Evolutionary conservation across 306 rosid species (phyloP), one percentile per base, ranked within the genome.

Genomic region (Acacia confusa): DNA sequence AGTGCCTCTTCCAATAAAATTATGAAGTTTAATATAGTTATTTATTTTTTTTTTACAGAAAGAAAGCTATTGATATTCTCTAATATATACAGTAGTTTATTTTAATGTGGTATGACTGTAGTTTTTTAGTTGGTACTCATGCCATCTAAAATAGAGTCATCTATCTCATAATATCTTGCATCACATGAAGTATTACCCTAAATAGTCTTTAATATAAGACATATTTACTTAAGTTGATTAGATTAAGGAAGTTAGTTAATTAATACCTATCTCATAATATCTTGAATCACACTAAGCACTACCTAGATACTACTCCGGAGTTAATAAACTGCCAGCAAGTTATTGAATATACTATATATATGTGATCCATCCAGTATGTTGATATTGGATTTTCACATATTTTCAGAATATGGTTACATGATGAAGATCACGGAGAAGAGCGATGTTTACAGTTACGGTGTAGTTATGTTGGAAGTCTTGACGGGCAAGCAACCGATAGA

Each of bases 401-500:
- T 76, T 81, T 53, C 93, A 95, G 99, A 95, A 82, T 95, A 95
- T 73, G 99, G 99, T 64, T 93, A 89, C 45, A 93, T 90, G 96
- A 86, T 89, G 98, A 95, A 95, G 95, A 87, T 87, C 74, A 87
- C 90, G 24, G 90, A 87, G 78, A 87, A 87, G 78, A 84, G 90
- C 17, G 90, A 95, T 19, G 94, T 95, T 66, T 95, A 95, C 9
- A 95, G 99, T 88, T 93, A 89, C 24, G 99, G 99, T 0, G 88
- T 95, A 2, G 97, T 95, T 1, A 40, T 95, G 45, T 64, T 95
- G 77, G 99, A 95, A 87, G 97, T 93, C 41, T 81, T 95, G 82
- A 95, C 98, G 0, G 99, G 99, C 10, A 95, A 95, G 86, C 99
- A 93, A 86, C 98, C 98, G 6, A 95, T 95, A 34, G 99, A 95